Conservation (phyloP, 352 stramenopile species). For the Globisporangium acanthophoron region DNA sequence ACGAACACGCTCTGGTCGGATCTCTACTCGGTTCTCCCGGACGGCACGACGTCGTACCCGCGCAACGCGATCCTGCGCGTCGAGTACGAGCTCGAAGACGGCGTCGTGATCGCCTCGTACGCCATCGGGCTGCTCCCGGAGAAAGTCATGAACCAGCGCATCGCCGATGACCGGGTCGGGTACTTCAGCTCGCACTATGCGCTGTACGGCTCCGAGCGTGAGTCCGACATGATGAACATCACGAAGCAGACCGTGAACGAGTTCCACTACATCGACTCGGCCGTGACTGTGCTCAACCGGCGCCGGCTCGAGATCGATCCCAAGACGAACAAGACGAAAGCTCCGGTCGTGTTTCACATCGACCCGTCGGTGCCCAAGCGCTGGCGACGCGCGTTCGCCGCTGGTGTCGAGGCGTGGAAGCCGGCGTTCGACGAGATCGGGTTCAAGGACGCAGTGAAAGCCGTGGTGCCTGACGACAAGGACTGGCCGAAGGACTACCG, state of each 20-base stretch:
- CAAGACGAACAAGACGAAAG: slow-evolving; percentile 24
- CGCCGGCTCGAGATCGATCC: slow-evolving; percentile 48
- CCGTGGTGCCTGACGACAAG: slow-evolving; percentile 50
- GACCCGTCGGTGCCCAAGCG: slow-evolving; percentile 71
- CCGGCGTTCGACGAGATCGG: slow-evolving; percentile 73
- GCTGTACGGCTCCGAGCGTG: slow-evolving; percentile 41
- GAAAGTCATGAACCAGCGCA: slow-evolving; percentile 39
- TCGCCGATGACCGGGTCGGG: slow-evolving; percentile 72
- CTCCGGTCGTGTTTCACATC: slow-evolving; percentile 78
- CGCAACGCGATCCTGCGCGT: slow-evolving; percentile 69
- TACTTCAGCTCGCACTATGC: slow-evolving; percentile 73
- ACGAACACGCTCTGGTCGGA: slow-evolving; percentile 35
- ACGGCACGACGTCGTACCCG: slow-evolving; percentile 34
- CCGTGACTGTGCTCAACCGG: slow-evolving; percentile 67
- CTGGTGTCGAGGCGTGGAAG: slow-evolving; percentile 70
- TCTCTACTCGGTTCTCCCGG: slow-evolving; percentile 23
- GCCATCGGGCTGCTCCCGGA: slow-evolving; percentile 69
- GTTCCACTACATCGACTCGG: slow-evolving; percentile 44
- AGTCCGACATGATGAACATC: slow-evolving; percentile 10
- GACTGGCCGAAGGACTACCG: slow-evolving; percentile 80
- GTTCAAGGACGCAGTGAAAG: slow-evolving; percentile 64
- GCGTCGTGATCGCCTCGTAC: slow-evolving; percentile 55
- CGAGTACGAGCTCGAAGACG: slow-evolving; percentile 64
- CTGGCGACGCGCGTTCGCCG: slow-evolving; percentile 56
- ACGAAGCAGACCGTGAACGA: slow-evolving; percentile 12